These are phyloP conservation scores for Nothophaeocryptopus gaeumannii DNA, from an alignment of 2,329 filamentous ascomycete genomes.

Conservation along the genomic window DNA sequence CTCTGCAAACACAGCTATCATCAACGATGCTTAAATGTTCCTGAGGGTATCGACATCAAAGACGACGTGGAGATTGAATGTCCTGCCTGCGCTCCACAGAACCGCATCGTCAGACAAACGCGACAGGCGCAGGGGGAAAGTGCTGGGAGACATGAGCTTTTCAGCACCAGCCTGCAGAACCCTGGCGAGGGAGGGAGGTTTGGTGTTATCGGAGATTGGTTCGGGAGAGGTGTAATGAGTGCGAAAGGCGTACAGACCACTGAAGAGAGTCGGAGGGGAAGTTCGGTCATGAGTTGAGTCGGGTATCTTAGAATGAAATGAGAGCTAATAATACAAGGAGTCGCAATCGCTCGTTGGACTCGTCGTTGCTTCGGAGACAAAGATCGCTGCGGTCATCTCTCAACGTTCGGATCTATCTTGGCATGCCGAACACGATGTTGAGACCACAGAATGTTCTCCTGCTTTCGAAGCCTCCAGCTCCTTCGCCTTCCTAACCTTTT, in stretches of 20 bases:
- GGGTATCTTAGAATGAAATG: too few relatives aligned
- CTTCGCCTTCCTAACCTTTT: too few relatives aligned
- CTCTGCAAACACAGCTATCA: conserved; percentile 97
- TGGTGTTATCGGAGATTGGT: conserved; percentile 90
- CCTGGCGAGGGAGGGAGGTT: conserved; percentile 67
- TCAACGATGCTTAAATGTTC: conserved; percentile 74
- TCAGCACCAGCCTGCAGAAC: conserved; percentile 75
- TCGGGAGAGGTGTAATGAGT: conserved; percentile 87
- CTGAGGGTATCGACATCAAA: conserved; percentile 39
- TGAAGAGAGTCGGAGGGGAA: conserved; percentile 1
- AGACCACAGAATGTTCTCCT: too few relatives aligned
- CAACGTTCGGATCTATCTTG: too few relatives aligned
- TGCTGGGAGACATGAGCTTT: conserved; percentile 83
- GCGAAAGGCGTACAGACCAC: conserved; percentile 26
- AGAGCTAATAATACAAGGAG: too few relatives aligned
- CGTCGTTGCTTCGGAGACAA: too few relatives aligned
- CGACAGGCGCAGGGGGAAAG: conserved; percentile 81
- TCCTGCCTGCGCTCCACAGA: conserved; percentile 77
- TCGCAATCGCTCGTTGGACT: too few relatives aligned
- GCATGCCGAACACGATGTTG: too few relatives aligned
- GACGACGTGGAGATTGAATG: conserved; percentile 71
- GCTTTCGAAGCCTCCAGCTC: too few relatives aligned
- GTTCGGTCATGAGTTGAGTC: not conserved
- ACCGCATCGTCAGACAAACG: conserved; percentile 85
- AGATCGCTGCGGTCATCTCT: too few relatives aligned